A percentile compares a stretch with the other conserved stretches of the same genome.
These are phyloP conservation scores for Colletotrichum aenigma DNA, from an alignment of 2,329 filamentous ascomycete species.

Conservation along the genomic window DNA sequence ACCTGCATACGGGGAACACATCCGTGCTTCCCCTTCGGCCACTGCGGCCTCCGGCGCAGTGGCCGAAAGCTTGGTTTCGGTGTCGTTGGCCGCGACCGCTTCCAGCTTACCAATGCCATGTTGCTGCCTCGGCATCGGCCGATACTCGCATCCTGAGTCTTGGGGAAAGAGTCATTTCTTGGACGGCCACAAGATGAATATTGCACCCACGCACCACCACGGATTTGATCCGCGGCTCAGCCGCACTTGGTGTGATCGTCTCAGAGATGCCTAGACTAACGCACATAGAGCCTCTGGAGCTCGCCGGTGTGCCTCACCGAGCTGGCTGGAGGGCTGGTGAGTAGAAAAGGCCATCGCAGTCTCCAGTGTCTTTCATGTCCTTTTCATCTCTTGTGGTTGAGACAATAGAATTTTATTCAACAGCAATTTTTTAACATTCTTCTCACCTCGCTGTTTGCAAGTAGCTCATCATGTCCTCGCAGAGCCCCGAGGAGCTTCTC, in stretches of 20 bases:
- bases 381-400: background rate
- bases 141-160: background rate
- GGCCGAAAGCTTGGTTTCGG: slow-evolving; percentile 12
- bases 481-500: slow-evolving; percentile 36
- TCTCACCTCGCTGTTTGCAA: background rate
- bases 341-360: background rate
- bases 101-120: background rate
- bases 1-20: slow-evolving; percentile 9
- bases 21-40: background rate
- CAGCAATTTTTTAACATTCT: background rate
- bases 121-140: background rate
- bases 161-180: background rate
- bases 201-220: background rate
- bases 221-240: background rate
- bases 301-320: background rate
- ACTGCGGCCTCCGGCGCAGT: background rate
- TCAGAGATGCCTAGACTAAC: slow-evolving; percentile 1
- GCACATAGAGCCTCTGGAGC: background rate
- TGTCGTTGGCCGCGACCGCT: background rate
- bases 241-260: background rate
- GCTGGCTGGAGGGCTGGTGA: background rate
- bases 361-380: background rate
- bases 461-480: slow-evolving; percentile 15
- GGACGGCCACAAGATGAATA: background rate
- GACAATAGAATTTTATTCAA: too few relatives aligned